A percentile compares a stretch with the other conserved stretches of the same genome.
Evolutionary conservation across 805 yeast species (phyloP).

Genomic region (Myxozyma udenii): DNA sequence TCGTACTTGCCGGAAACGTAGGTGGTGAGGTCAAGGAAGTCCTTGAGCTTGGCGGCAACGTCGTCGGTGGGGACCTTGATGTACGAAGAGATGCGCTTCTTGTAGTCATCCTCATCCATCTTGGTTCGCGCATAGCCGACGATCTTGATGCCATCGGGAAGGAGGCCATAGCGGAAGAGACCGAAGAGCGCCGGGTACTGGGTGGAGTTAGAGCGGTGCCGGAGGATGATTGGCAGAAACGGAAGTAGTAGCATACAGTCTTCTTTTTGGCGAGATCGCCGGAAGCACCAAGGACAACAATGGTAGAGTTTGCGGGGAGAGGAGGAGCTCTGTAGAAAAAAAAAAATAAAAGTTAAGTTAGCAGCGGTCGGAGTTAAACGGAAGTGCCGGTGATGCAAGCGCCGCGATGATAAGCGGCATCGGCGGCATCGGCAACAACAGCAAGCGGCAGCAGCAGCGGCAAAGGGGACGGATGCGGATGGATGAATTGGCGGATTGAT

Average conservation of each 20-base stretch:
- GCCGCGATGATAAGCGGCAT: background rate
- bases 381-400: background rate
- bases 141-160: slow-evolving; percentile 67
- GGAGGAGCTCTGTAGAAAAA: slow-evolving; percentile 12
- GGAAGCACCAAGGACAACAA: slow-evolving; percentile 90
- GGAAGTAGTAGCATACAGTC: slow-evolving; percentile 50
- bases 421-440: no score
- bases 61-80: slow-evolving; percentile 55
- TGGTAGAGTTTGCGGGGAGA: slow-evolving; percentile 52
- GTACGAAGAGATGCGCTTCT: slow-evolving; percentile 59
- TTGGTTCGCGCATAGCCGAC: slow-evolving; percentile 91
- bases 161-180: slow-evolving; percentile 62
- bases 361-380: no score
- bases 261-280: slow-evolving; percentile 95
- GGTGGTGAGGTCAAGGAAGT: slow-evolving; percentile 61
- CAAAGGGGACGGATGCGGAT: background rate
- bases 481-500: background rate
- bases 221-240: no score
- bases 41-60: slow-evolving; percentile 44
- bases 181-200: slow-evolving; percentile 46
- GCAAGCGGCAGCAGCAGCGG: no score
- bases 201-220: no score
- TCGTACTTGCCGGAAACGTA: slow-evolving; percentile 83
- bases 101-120: slow-evolving; percentile 63
- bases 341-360: no score